Evolutionary conservation across 140 eudicot genomes (phyloP), one percentile per base, ranked within the genome.

Genomic region (Senecio squalidus): DNA sequence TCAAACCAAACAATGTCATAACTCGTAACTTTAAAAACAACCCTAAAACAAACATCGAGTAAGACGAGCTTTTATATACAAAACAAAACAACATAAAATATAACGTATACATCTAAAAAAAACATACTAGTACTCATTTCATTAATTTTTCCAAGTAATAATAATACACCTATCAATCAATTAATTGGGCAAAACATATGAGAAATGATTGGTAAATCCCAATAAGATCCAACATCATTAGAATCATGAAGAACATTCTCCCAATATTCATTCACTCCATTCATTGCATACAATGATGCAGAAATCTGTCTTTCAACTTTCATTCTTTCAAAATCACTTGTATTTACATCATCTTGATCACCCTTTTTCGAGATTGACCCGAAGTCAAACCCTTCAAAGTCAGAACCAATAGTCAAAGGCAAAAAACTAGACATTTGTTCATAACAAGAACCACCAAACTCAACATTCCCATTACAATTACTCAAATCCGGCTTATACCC

Each of bases 271-370:
- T 74, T 76, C 56, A 81, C 88, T 4, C 96, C 94, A 52, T 84
- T 84, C 79, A 88, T 80, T 4, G 96, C 89, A 26, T 88, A 88
- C 0, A 88, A 69, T 14, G 94, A 88, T 55, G 89, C 90, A n/a
- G 96, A 88, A 61, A 84, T 88, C 62, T 88, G 96, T 64, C 96
- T 76, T 49, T 88, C 96, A 13, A 81, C 89, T 58, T 81, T 88
- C 84, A 88, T 76, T 52, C 81, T 73, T 51, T 88, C 96, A 50
- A 83, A 88, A 66, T 87, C 89, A 22, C 57, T 65, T 3, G 33
- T 70, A 24, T 69, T 56, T 18, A 58, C 64, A 18, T 28, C 75
- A 33, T 71, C 72, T 24, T 55, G 15, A 25, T 62, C 69, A 29
- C 50, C 61, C 21, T 20, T 61, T 29, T 46, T 72, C 17, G 60